Conservation (phyloP, 768 basidiomycete species). For the Trametes meyenii region DNA sequence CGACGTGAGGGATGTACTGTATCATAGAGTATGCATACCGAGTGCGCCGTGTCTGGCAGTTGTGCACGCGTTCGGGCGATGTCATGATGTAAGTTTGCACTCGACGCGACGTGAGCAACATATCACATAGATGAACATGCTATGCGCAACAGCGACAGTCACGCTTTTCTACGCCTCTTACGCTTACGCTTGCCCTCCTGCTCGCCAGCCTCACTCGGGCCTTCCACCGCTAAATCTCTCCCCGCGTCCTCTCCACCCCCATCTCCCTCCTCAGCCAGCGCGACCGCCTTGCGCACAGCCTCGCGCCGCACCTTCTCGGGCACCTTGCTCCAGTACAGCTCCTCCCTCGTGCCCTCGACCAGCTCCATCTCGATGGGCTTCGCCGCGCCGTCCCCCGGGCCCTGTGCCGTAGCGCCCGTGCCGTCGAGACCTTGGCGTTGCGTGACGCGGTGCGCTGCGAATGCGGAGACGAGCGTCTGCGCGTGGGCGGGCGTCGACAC, state of each 20-base stretch:
- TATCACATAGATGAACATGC: too few species aligned
- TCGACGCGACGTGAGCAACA: background rate
- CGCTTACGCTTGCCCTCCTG: conserved; percentile 2
- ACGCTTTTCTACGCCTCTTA: conserved; percentile 10
- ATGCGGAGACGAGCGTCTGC: conserved; percentile 46
- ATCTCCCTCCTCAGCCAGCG: background rate
- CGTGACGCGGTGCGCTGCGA: conserved; percentile 37
- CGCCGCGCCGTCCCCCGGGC: conserved; percentile 7
- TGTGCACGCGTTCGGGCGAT: background rate
- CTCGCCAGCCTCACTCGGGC: conserved; percentile 8
- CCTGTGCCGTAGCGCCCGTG: conserved; percentile 35
- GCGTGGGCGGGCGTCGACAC: conserved; percentile 56
- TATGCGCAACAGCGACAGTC: background rate
- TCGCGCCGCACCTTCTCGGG: conserved; percentile 69
- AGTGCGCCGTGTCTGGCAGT: background rate
- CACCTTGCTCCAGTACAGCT: conserved; percentile 78
- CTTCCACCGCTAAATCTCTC: background rate
- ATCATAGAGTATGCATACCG: background rate
- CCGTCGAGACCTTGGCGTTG: conserved; percentile 62
- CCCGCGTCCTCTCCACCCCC: background rate
- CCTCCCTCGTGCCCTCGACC: conserved; percentile 64
- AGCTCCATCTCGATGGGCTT: conserved; percentile 52
- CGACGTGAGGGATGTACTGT: conserved; percentile 11
- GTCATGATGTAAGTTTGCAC: background rate
- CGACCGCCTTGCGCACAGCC: conserved; percentile 56